Base-by-base conservation (phyloP, 176 grass and related monocot genomes). In the Avena eriantha region DNA sequence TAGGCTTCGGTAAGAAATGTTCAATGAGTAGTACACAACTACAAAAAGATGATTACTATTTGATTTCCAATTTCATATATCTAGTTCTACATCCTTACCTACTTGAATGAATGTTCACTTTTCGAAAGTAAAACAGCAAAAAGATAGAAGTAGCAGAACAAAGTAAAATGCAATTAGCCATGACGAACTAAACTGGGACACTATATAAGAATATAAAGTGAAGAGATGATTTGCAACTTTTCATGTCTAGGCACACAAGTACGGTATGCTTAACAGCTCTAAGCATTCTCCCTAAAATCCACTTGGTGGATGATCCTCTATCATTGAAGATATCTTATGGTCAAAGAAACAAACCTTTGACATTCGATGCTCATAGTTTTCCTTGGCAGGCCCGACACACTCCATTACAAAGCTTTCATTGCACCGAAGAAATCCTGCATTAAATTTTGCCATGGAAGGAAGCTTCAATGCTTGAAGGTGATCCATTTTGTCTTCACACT, bases 401-500 rank as follows among this genome's bases (percentile, higher is more conserved):
- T 87, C 88, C 77, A 49, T 80, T 57, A 90, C 88, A 51, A 98
- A 98, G 89, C 84, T 94, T 88, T 74, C 82, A 73, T 96, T 96
- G 79, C 97, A 98, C 41, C 79, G 90, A 72, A 88, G 82, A 91
- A 96, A 94, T 77, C 90, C 94, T 69, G 92, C 94, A 83, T 94
- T 82, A 22, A 98, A 98, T 86, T 98, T 98, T 69, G 97, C 92
- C 97, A 98, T 98, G 51, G 97, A 96, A 56, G 97, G 94, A 84
- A 98, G 94, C 85, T 93, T 92, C 82, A 98, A 77, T 34, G 88
- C 88, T 81, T 98, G 97, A 84, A 94, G 93, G 22, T 87, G 85
- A 29, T 98, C 97, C 97, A 98, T 98, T 88, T 90, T 94, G 61
- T 98, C 92, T 91, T 98, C 97, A 1, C 92, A 94, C n/a, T 96